These are phyloP conservation scores for Zoysia pacifica DNA, from an alignment of 176 grass and related monocot species.

Conservation along the genomic window DNA sequence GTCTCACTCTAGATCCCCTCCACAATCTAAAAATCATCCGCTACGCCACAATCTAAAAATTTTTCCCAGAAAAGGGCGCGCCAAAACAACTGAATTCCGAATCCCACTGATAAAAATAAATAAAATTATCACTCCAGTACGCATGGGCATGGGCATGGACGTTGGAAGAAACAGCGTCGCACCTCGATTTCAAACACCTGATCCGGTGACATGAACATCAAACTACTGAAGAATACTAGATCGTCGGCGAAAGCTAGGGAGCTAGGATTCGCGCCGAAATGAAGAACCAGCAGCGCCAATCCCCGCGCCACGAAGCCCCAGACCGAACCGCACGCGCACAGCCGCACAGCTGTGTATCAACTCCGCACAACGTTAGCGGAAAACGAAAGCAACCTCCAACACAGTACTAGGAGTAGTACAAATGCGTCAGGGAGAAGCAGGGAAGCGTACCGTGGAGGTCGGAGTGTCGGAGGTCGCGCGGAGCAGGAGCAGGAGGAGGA, in stretches of 20 bases:
- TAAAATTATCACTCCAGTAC: background rate
- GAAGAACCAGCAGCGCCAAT: background rate
- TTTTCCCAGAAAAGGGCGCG: background rate
- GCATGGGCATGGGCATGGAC: background rate
- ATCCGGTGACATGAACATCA: conserved; percentile 15
- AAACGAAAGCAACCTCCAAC: background rate
- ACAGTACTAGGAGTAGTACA: background rate
- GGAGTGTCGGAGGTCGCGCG: background rate
- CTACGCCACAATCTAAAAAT: background rate
- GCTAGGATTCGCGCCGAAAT: conserved; percentile 1
- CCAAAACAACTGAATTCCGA: conserved; percentile 1
- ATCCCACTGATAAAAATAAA: background rate
- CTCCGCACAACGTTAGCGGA: background rate
- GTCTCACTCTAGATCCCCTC: conserved; percentile 10
- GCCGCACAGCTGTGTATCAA: background rate
- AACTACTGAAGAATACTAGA: background rate
- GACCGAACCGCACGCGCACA: background rate
- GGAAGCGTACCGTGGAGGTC: conserved; percentile 34
- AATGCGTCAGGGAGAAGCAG: background rate
- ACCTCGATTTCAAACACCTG: background rate
- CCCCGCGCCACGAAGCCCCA: background rate
- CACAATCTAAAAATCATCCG: background rate
- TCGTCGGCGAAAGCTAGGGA: background rate
- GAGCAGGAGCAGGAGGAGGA: background rate
- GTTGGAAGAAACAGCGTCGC: background rate